phyloP scores from a whole-genome alignment of 257 asterid species.

The Nicotiana otophora region DNA sequence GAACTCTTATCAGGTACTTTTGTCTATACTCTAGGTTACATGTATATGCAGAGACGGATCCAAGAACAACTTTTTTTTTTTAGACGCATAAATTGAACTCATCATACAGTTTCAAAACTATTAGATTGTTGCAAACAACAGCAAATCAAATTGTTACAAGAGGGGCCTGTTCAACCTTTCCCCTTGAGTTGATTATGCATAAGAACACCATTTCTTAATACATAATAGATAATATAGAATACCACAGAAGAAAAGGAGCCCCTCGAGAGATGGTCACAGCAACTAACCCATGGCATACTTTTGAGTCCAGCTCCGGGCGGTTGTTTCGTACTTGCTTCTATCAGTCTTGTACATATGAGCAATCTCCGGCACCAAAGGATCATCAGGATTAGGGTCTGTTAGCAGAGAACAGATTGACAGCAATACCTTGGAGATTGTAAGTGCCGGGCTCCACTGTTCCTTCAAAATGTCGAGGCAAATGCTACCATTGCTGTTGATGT shows the following conservation, averaged over 20 bases:
- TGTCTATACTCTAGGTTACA: too few relatives aligned
- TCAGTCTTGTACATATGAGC: slow-evolving; percentile 15
- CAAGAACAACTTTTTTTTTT: too few relatives aligned
- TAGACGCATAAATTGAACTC: background rate
- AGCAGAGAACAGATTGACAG: slow-evolving; percentile 17
- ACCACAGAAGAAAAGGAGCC: background rate
- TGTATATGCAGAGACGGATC: too few relatives aligned
- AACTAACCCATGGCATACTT: slow-evolving; percentile 13
- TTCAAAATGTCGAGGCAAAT: slow-evolving; percentile 6
- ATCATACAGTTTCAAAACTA: background rate
- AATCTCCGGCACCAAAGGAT: slow-evolving; percentile 13
- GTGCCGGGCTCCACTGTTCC: slow-evolving; percentile 11
- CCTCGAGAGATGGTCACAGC: background rate
- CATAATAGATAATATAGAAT: background rate
- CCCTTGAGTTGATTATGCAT: background rate
- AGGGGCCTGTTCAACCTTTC: background rate
- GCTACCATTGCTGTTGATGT: slow-evolving; percentile 8
- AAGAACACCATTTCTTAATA: background rate
- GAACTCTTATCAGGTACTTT: too few relatives aligned
- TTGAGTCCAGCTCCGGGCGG: slow-evolving; percentile 16
- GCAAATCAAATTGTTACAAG: background rate
- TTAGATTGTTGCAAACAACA: background rate
- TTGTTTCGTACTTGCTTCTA: slow-evolving; percentile 6
- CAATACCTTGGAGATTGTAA: slow-evolving; percentile 6
- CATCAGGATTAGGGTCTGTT: slow-evolving; percentile 13